phyloP scores from a whole-genome alignment of 2,329 filamentous ascomycete genomes.

The Exophiala calicioides region DNA sequence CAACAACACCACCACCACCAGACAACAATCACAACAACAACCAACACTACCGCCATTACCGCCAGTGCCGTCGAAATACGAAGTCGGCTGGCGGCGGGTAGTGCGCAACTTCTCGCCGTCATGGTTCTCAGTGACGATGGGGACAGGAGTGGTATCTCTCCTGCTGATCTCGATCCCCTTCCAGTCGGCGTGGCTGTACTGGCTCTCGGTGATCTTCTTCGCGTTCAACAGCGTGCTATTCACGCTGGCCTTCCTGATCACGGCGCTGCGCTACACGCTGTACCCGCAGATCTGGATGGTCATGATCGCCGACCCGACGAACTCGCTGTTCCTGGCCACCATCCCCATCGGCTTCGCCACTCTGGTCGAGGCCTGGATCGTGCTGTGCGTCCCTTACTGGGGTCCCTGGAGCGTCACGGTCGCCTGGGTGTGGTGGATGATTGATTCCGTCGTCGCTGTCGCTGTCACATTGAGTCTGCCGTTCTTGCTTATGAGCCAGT shows the following conservation, averaged over 20 bases:
- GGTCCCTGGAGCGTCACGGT: conserved; percentile 58
- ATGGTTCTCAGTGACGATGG: conserved; percentile 65
- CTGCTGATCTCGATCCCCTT: conserved; percentile 65
- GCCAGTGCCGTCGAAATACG: conserved; percentile 36
- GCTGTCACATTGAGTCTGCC: conserved; percentile 57
- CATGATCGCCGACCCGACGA: conserved; percentile 67
- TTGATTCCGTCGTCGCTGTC: conserved; percentile 56
- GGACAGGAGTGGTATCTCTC: conserved; percentile 67
- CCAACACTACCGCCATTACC: no score
- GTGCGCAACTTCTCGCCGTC: conserved; percentile 49
- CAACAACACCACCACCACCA: conserved; percentile 4
- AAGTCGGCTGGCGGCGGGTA: conserved; percentile 40
- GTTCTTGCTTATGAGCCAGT: conserved; percentile 42
- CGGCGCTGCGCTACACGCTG: conserved; percentile 61
- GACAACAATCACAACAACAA: no score
- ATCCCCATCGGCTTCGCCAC: conserved; percentile 70
- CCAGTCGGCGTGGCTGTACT: conserved; percentile 58
- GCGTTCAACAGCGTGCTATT: conserved; percentile 62
- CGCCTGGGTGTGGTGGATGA: conserved; percentile 61
- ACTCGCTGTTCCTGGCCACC: conserved; percentile 69
- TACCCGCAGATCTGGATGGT: conserved; percentile 67
- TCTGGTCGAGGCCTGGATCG: conserved; percentile 65
- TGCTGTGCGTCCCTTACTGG: conserved; percentile 63
- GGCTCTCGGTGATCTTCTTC: conserved; percentile 63
- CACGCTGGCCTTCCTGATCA: conserved; percentile 46